Conservation (phyloP, 176 grass and related monocot species). For the Oryza punctata region DNA sequence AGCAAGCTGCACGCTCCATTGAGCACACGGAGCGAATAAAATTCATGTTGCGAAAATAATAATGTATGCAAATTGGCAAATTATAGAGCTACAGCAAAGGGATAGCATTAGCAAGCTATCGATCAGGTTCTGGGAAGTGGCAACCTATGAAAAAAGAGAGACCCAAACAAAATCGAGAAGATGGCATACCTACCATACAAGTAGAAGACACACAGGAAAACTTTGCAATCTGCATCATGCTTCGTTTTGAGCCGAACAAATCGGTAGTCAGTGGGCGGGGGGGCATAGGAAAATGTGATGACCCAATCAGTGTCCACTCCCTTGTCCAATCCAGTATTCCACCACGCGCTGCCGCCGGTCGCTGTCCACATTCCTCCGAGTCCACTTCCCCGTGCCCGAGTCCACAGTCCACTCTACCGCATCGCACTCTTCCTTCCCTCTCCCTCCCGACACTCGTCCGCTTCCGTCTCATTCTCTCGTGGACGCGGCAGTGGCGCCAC, state of each 20-base stretch:
- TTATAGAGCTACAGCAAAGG: too few relatives aligned
- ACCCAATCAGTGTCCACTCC: conserved; percentile 5
- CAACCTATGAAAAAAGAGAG: neutral
- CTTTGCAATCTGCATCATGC: neutral
- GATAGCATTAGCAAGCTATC: neutral
- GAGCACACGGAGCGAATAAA: too few relatives aligned
- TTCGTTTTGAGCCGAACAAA: neutral
- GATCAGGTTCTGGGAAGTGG: neutral
- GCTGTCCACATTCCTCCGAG: neutral
- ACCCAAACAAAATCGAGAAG: too few relatives aligned
- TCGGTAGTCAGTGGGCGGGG: neutral
- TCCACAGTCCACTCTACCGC: conserved; percentile 33
- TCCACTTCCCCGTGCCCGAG: conserved; percentile 44
- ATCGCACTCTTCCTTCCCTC: neutral
- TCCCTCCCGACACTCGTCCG: neutral
- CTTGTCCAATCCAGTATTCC: neutral
- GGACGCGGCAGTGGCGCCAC: neutral
- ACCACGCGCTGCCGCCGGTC: neutral
- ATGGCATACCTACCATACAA: neutral
- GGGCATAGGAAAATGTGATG: neutral
- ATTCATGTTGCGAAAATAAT: too few relatives aligned
- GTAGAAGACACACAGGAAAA: neutral
- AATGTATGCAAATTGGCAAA: too few relatives aligned
- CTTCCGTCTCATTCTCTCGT: neutral
- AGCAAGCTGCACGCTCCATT: too few relatives aligned